Evolutionary conservation across 805 yeast species (phyloP).

Genomic region (Clavispora phyllophila): DNA sequence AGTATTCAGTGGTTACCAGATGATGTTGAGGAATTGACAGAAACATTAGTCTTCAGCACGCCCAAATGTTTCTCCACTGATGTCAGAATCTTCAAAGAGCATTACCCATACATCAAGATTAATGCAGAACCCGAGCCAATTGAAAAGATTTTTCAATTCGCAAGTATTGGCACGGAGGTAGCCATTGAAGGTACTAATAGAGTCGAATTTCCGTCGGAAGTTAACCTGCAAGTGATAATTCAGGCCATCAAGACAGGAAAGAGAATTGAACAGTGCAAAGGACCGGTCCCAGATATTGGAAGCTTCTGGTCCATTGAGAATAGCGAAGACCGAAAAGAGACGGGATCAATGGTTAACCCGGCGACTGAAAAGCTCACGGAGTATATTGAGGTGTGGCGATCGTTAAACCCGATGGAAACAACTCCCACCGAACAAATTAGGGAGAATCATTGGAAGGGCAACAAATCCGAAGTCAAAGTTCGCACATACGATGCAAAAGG

Average conservation of each 20-base stretch:
- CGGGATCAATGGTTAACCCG: slow-evolving; percentile 46
- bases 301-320: slow-evolving; percentile 34
- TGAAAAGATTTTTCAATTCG: slow-evolving; percentile 48
- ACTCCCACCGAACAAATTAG: slow-evolving; percentile 24
- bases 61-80: slow-evolving; percentile 45
- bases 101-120: slow-evolving; percentile 10
- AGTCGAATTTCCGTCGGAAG: slow-evolving; percentile 37
- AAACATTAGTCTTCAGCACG: slow-evolving; percentile 46
- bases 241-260: slow-evolving; percentile 24
- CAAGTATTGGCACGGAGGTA: slow-evolving; percentile 47
- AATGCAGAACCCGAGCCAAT: slow-evolving; percentile 10
- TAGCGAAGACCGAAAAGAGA: slow-evolving; percentile 43
- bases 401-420: slow-evolving; percentile 36
- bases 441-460: slow-evolving; percentile 8
- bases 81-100: slow-evolving; percentile 24
- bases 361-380: slow-evolving; percentile 36
- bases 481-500: slow-evolving; percentile 6
- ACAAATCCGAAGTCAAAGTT: not conserved
- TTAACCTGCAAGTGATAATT: slow-evolving; percentile 37
- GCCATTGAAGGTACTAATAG: slow-evolving; percentile 29
- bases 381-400: slow-evolving; percentile 53
- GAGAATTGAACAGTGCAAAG: slow-evolving; percentile 24
- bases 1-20: slow-evolving; percentile 50
- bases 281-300: slow-evolving; percentile 40
- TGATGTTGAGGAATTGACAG: slow-evolving; percentile 37